Percentiles rank a stretch among this genome's conserved stretches.
Conservation (phyloP, 768 basidiomycete species). For the Boletus rubescentipes region DNA sequence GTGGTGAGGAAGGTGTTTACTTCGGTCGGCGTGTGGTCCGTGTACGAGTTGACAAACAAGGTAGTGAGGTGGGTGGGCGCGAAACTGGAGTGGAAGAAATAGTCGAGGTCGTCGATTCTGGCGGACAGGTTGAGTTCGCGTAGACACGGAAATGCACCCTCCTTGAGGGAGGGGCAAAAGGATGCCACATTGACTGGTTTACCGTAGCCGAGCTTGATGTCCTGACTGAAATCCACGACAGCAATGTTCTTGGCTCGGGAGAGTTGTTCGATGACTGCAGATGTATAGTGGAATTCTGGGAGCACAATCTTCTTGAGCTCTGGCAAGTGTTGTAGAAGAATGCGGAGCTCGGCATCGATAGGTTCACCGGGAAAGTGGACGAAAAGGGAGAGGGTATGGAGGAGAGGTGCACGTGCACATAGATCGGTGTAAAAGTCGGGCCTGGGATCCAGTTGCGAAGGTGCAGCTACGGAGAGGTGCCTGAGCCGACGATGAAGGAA, state of each 20-base stretch:
- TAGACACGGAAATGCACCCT: constrained; percentile 54
- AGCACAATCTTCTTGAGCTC: constrained; percentile 49
- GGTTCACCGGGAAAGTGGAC: constrained; percentile 38
- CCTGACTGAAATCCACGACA: constrained; percentile 54
- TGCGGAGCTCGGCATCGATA: constrained; percentile 41
- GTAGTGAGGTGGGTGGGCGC: constrained; percentile 49
- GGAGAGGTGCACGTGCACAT: constrained; percentile 48
- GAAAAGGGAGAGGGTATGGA: constrained; percentile 48
- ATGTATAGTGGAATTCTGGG: constrained; percentile 53
- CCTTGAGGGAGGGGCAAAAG: constrained; percentile 43
- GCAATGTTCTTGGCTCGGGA: constrained; percentile 44
- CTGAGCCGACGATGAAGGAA: constrained; percentile 60
- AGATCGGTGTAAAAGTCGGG: constrained; percentile 37
- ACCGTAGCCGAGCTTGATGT: constrained; percentile 48
- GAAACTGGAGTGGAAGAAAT: constrained; percentile 44
- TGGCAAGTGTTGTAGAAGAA: constrained; percentile 40
- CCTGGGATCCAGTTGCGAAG: constrained; percentile 12
- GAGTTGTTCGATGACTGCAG: constrained; percentile 43
- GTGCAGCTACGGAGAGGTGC: constrained; percentile 34
- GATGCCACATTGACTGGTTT: constrained; percentile 41
- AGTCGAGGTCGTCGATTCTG: constrained; percentile 42
- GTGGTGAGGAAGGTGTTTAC: constrained; percentile 44
- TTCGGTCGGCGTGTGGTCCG: constrained; percentile 41
- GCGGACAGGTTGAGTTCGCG: constrained; percentile 52
- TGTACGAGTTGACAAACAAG: constrained; percentile 52